Percentiles rank a stretch among this genome's conserved stretches.
Conservation (phyloP, 2,329 filamentous ascomycete genomes). For the Penicillium sp. region DNA sequence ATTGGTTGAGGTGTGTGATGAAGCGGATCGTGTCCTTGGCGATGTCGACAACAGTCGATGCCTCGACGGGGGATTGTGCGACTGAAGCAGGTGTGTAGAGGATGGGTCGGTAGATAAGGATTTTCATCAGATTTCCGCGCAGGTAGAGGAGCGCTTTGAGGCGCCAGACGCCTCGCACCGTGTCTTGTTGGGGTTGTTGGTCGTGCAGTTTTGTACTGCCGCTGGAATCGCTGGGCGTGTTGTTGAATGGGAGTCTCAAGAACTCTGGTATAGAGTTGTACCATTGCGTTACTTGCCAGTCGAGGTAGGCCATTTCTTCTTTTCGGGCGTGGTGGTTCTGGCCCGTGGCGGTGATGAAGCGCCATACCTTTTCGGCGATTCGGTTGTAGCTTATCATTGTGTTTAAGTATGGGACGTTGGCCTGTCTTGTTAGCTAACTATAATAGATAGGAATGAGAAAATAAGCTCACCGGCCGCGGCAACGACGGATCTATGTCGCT, state of each 20-base stretch:
- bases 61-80: conserved; percentile 66
- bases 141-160: conserved; percentile 80
- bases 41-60: conserved; percentile 62
- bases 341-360: conserved; percentile 68
- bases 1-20: conserved; percentile 57
- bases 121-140: conserved; percentile 84
- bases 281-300: conserved; percentile 81
- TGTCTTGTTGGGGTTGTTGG: conserved; percentile 36
- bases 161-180: conserved; percentile 62
- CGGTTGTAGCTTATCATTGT: conserved; percentile 82
- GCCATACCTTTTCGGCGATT: conserved; percentile 82
- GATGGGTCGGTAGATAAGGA: conserved; percentile 81
- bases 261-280: conserved; percentile 65
- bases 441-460: not conserved
- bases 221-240: conserved; percentile 25
- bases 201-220: conserved; percentile 16
- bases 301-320: conserved; percentile 73
- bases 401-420: conserved; percentile 64
- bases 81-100: conserved; percentile 80
- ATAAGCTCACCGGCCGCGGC: conserved; percentile 64
- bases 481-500: conserved; percentile 75
- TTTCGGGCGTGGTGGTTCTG: conserved; percentile 61
- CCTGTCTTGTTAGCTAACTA: conserved; percentile 19
- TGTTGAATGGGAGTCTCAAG: conserved; percentile 54
- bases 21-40: conserved; percentile 62